phyloP scores from a whole-genome alignment of 1,139 yeast genomes.

The Pneumocystis carinii region DNA sequence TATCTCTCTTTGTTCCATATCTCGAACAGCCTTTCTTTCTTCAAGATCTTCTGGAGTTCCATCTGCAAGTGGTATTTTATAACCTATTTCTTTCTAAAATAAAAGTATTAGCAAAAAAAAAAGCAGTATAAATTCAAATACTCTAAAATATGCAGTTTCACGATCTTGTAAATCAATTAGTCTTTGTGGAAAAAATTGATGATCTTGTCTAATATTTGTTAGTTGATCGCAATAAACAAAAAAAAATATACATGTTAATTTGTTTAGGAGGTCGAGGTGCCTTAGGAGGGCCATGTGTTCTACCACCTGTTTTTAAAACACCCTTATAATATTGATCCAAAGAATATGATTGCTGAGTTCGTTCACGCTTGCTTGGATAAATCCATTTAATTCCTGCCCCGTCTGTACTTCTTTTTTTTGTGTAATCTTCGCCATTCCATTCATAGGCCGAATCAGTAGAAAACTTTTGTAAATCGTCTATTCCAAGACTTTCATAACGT shows the following conservation, averaged over 20 bases:
- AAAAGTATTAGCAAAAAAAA: background rate
- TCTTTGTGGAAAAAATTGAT: slow-evolving; percentile 67
- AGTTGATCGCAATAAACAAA: slow-evolving; percentile 46
- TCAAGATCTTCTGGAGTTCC: slow-evolving; percentile 24
- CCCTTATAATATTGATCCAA: slow-evolving; percentile 81
- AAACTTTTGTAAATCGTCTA: slow-evolving; percentile 84
- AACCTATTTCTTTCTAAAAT: slow-evolving; percentile 50
- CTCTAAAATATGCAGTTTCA: slow-evolving; percentile 51
- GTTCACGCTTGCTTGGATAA: slow-evolving; percentile 75
- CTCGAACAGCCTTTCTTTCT: slow-evolving; percentile 35
- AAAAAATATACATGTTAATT: slow-evolving; percentile 10
- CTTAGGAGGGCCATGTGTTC: slow-evolving; percentile 27
- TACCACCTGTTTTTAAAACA: slow-evolving; percentile 35
- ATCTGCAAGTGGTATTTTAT: slow-evolving; percentile 47
- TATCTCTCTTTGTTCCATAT: slow-evolving; percentile 49
- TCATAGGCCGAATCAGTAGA: slow-evolving; percentile 86
- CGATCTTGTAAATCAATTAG: slow-evolving; percentile 52
- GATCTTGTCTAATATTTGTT: slow-evolving; percentile 59
- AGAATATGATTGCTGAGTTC: slow-evolving; percentile 66
- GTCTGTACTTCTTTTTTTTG: slow-evolving; percentile 35
- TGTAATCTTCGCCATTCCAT: slow-evolving; percentile 93
- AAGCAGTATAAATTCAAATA: background rate
- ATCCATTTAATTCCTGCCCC: slow-evolving; percentile 48
- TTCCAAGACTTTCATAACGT: slow-evolving; percentile 68
- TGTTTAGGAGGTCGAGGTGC: slow-evolving; percentile 33